A percentile compares a stretch with the other conserved stretches of the same genome.
These are phyloP conservation scores for Xerocomus alliaceus DNA, from an alignment of 1,284 basidiomycete genomes.

Conservation along the genomic window DNA sequence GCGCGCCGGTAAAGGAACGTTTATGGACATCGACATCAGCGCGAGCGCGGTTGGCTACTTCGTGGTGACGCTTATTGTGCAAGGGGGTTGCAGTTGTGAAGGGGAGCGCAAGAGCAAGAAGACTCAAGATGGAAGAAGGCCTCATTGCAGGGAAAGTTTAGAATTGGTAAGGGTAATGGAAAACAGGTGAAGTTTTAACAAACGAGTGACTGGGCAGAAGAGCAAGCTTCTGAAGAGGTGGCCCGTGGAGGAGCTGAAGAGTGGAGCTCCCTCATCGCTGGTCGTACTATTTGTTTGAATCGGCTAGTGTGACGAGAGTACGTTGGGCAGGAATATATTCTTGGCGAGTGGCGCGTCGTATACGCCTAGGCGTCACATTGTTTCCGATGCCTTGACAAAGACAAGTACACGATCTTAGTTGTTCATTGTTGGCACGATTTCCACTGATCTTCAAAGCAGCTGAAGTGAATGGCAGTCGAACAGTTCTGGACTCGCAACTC, in stretches of 20 bases:
- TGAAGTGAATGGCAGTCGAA: too few relatives aligned
- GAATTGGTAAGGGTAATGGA: neutral
- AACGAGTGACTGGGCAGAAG: constrained; percentile 38
- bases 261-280: neutral
- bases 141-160: constrained; percentile 27
- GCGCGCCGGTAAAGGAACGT: constrained; percentile 41
- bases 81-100: constrained; percentile 43
- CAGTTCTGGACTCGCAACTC: too few relatives aligned
- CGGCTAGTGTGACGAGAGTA: constrained; percentile 31
- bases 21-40: constrained; percentile 48
- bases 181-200: constrained; percentile 11
- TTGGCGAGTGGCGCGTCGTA: neutral
- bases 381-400: too few relatives aligned
- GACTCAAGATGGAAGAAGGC: constrained; percentile 25
- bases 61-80: constrained; percentile 46
- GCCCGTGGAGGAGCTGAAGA: constrained; percentile 4
- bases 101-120: constrained; percentile 47
- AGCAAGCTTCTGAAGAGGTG: constrained; percentile 17
- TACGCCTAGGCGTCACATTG: too few relatives aligned
- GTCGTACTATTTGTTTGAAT: constrained; percentile 17
- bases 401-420: too few relatives aligned
- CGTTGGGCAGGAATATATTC: neutral
- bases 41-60: constrained; percentile 50
- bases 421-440: too few relatives aligned
- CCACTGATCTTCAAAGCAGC: too few relatives aligned